These are phyloP conservation scores for Haemoproteus tartakovskyi DNA, from an alignment of 169 alveolate genomes.

Conservation along the genomic window DNA sequence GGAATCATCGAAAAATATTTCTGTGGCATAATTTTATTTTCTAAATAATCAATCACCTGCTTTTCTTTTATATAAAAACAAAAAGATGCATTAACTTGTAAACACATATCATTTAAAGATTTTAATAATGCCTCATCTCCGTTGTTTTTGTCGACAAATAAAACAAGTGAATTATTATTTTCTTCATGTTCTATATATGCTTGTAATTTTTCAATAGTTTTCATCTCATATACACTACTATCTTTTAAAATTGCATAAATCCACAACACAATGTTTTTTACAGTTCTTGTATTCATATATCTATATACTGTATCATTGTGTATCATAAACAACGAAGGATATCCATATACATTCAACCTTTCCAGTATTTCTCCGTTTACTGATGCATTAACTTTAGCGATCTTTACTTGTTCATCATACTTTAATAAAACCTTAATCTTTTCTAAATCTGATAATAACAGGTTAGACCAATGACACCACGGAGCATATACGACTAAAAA, in stretches of 20 bases:
- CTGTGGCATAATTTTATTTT: conserved; percentile 8
- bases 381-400: conserved; percentile 48
- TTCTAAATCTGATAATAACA: conserved; percentile 25
- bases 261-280: conserved; percentile 20
- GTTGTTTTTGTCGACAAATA: conserved; percentile 26
- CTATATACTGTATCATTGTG: conserved; percentile 6
- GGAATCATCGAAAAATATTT: not conserved
- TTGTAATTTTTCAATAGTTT: conserved; percentile 17
- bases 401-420: conserved; percentile 7
- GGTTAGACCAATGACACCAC: conserved; percentile 34
- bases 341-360: conserved; percentile 25
- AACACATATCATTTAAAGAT: conserved; percentile 14
- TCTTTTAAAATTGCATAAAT: conserved; percentile 20
- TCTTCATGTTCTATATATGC: conserved; percentile 16
- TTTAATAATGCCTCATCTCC: not conserved
- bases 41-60: conserved; percentile 18
- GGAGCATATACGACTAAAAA: conserved; percentile 43
- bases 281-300: conserved; percentile 9
- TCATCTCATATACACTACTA: conserved; percentile 21
- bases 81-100: conserved; percentile 4
- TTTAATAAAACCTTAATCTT: conserved; percentile 22
- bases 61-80: conserved; percentile 20
- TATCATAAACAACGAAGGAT: conserved; percentile 44
- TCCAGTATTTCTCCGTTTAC: conserved; percentile 16
- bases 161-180: conserved; percentile 42